Conservation (phyloP, 345 rosid species). For the Ceriops zippeliana region DNA sequence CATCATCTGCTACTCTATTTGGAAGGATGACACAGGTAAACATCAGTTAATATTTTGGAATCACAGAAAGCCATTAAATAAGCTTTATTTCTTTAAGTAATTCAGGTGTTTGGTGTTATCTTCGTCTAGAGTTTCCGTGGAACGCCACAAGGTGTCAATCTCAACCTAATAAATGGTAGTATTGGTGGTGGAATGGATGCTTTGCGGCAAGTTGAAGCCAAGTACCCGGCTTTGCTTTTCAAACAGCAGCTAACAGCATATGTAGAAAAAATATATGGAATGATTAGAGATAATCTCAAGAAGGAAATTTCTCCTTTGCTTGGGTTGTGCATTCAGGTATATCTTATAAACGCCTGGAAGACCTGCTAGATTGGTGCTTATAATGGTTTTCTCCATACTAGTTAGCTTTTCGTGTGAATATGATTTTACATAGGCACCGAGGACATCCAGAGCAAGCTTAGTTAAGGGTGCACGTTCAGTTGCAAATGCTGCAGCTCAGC, state of each 20-base stretch:
- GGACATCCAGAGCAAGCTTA: constrained; percentile 95
- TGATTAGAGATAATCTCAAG: constrained; percentile 93
- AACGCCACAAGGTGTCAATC: constrained; percentile 79
- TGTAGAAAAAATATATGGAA: constrained; percentile 94
- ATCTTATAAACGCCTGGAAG: not conserved
- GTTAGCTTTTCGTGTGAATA: not conserved
- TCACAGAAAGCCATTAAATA: constrained; percentile 3
- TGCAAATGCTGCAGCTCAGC: constrained; percentile 76
- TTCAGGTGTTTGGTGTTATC: constrained; percentile 9
- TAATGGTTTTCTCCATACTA: too few relatives aligned
- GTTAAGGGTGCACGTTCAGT: constrained; percentile 89
- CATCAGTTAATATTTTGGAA: not conserved
- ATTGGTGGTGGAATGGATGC: constrained; percentile 55
- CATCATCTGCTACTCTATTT: constrained; percentile 88
- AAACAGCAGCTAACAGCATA: constrained; percentile 97
- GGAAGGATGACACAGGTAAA: constrained; percentile 90
- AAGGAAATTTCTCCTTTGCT: constrained; percentile 95
- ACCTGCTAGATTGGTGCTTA: not conserved
- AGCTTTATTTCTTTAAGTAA: constrained; percentile 16
- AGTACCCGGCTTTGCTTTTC: constrained; percentile 93
- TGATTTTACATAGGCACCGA: constrained; percentile 66
- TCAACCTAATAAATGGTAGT: constrained; percentile 61
- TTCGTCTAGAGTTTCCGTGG: constrained; percentile 84
- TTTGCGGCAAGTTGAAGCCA: constrained; percentile 91
- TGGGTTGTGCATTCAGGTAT: constrained; percentile 95